Percentiles rank a stretch among this genome's conserved stretches.
Conservation (phyloP, 345 rosid genomes). For the Salix exigua region DNA sequence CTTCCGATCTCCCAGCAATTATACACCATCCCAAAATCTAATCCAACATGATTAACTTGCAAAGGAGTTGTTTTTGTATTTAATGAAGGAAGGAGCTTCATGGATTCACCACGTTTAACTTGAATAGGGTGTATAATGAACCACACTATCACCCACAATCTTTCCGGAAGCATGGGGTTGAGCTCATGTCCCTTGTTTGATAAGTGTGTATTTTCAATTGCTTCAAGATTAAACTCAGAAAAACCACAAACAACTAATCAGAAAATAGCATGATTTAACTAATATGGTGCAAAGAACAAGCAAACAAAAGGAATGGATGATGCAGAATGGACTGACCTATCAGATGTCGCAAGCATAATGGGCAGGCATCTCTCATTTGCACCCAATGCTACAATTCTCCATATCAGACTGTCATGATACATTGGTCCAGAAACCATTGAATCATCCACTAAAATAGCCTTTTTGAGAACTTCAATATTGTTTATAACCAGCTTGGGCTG, state of each 20-base stretch:
- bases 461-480: conserved; percentile 79
- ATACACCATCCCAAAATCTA: neutral
- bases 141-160: neutral
- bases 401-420: conserved; percentile 90
- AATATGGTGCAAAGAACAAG: neutral
- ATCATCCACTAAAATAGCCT: conserved; percentile 62
- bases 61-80: neutral
- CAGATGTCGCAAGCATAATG: conserved; percentile 72
- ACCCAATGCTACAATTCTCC: conserved; percentile 84
- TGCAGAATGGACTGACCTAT: conserved; percentile 52
- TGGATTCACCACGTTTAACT: neutral
- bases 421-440: conserved; percentile 51
- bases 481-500: conserved; percentile 98
- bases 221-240: neutral
- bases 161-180: neutral
- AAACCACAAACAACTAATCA: neutral
- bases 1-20: neutral
- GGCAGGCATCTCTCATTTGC: conserved; percentile 82
- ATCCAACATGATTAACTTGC: neutral
- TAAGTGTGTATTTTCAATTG: neutral
- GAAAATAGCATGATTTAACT: neutral
- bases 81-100: neutral
- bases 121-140: neutral
- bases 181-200: neutral
- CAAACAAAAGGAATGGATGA: conserved; percentile 5